These are phyloP conservation scores for Huiozyma naganishii DNA, from an alignment of 805 yeast genomes.

Conservation along the genomic window DNA sequence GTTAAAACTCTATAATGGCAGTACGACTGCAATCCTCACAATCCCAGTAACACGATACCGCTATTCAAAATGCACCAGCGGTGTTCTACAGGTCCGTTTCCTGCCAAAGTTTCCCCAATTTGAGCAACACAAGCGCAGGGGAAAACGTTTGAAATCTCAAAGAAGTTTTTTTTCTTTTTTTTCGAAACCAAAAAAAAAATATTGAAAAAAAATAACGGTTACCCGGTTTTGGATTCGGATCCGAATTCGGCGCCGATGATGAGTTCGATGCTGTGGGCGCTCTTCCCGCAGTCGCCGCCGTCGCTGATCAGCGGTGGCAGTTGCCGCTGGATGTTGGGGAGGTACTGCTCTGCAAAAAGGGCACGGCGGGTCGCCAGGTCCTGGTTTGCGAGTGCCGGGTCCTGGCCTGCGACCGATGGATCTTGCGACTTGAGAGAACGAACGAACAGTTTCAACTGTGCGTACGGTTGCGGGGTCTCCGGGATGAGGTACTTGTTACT, in stretches of 20 bases:
- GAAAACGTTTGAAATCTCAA: no score
- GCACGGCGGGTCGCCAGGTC: conserved; percentile 17
- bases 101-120: no score
- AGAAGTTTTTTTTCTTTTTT: no score
- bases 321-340: conserved; percentile 38
- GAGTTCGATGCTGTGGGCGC: conserved; percentile 27
- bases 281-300: conserved; percentile 63
- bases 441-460: conserved; percentile 49
- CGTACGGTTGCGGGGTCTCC: conserved; percentile 49
- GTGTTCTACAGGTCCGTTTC: no score
- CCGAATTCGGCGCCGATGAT: background rate
- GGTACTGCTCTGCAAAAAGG: conserved; percentile 43
- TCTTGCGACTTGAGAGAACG: conserved; percentile 25
- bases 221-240: no score
- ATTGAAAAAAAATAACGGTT: no score
- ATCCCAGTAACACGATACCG: no score
- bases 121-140: no score
- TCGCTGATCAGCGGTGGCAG: conserved; percentile 45
- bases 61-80: no score
- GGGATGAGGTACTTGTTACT: conserved; percentile 41
- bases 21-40: no score
- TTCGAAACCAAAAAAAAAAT: no score
- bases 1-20: no score
- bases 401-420: background rate
- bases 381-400: conserved; percentile 10